A percentile compares a stretch with the other conserved stretches of the same genome.
phyloP scores from a whole-genome alignment of 1,139 yeast genomes.

The Sugiyamaella pinicola region DNA sequence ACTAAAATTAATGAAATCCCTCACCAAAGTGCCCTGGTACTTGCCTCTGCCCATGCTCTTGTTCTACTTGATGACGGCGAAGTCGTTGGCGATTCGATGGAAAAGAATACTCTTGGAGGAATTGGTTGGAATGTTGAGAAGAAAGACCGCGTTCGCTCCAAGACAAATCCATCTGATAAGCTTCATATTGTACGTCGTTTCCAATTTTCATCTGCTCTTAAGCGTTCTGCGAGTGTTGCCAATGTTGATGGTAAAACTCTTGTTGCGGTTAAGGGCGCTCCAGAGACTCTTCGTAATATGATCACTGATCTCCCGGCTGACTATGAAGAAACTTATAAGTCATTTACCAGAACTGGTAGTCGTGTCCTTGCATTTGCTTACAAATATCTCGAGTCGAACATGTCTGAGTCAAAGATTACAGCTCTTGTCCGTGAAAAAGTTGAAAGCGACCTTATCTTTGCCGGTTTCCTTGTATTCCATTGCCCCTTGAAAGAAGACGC shows the following conservation, averaged over 20 bases:
- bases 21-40: constrained; percentile 64
- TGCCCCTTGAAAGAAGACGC: constrained; percentile 97
- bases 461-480: constrained; percentile 94
- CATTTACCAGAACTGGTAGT: constrained; percentile 92
- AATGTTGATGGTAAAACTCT: constrained; percentile 56
- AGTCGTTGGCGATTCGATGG: constrained; percentile 99
- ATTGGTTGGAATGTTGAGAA: constrained; percentile 83
- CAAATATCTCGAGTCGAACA: constrained; percentile 62
- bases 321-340: constrained; percentile 85
- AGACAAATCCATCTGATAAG: constrained; percentile 42
- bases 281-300: constrained; percentile 91
- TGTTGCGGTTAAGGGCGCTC: constrained; percentile 97
- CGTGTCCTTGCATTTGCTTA: constrained; percentile 95
- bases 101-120: constrained; percentile 89
- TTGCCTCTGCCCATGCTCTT: constrained; percentile 96
- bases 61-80: constrained; percentile 95
- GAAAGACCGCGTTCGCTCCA: constrained; percentile 52
- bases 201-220: constrained; percentile 94
- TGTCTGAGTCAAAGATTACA: constrained; percentile 51
- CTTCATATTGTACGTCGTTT: constrained; percentile 85
- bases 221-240: constrained; percentile 93
- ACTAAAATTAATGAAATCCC: constrained; percentile 63
- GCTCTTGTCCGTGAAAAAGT: constrained; percentile 69
- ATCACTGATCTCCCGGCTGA: constrained; percentile 68
- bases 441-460: constrained; percentile 75